Base-by-base conservation (phyloP, 768 basidiomycete species). In the Lactifluus rugatus region DNA sequence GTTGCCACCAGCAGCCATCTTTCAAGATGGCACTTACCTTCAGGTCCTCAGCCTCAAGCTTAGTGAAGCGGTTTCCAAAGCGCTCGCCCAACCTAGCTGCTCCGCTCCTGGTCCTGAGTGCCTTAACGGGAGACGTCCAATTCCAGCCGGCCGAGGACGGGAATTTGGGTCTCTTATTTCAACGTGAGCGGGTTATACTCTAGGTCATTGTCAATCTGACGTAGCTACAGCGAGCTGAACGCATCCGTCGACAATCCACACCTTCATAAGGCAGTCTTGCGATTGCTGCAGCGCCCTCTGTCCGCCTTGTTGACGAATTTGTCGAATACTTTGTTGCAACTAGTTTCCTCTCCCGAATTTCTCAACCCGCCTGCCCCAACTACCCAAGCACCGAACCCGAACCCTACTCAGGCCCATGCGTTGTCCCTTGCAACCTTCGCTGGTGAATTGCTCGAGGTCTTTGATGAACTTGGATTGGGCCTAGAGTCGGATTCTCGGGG, bases 1-100 rank as follows among this genome's bases (percentile, higher is more conserved):
- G 5, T 62, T 71, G 16, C 66, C 74, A 3, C 62, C 72, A 0
- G 66, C 65, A 48, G 66, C 75, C 3, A 74, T 80, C 8, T 77
- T 84, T 31, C 88, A 88, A 63, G 88, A 90, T 69, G 86, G 85
- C 56, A 87, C 87, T 13, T 91, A 89, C 70, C 75, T 90, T 53
- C 85, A 89, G 67, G 80, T 82, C 57, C 79, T 91, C 46, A 78
- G 83, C 64, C 74, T 89, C 55, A 89, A 85, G 67, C 74, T 92
- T 46, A 89, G 84, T 66, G 89, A 92, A 70, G 87, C 85, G 0
- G 86, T 89, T 14, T 85, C 87, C 54, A 87, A 80, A 71, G 84
- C 87, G 3, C 74, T 91, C 50, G 75, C 79, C 21, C 84, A 84
- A 63, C 85, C 87, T 14, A 66, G 75, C 2, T 81, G 83, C 26